A percentile compares a stretch with the other conserved stretches of the same genome.
phyloP scores from a whole-genome alignment of 2,329 filamentous ascomycete genomes.

The Fusarium papillatum region DNA sequence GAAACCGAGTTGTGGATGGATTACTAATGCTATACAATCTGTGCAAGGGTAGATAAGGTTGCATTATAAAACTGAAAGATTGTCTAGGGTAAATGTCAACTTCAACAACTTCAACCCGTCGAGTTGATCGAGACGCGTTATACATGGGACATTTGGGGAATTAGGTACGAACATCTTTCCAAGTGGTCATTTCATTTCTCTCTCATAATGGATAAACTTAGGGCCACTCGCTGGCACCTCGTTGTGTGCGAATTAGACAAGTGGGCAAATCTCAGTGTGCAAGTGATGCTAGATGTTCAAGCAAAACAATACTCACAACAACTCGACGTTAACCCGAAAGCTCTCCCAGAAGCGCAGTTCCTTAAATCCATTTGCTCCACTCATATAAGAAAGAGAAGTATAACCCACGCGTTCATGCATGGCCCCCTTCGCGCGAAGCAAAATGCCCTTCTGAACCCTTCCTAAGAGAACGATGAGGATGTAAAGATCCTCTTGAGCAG shows the following conservation, averaged over 20 bases:
- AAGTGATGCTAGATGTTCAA: no score
- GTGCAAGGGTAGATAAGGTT: not conserved
- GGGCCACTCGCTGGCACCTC: no score
- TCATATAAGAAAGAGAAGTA: not conserved
- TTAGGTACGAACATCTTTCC: not conserved
- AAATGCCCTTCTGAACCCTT: not conserved
- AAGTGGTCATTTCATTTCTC: no score
- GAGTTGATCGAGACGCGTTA: not conserved
- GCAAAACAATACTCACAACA: no score
- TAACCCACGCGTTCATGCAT: not conserved
- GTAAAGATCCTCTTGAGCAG: not conserved
- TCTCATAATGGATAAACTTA: no score
- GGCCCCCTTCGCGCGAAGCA: not conserved
- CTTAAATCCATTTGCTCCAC: not conserved
- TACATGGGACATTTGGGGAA: not conserved
- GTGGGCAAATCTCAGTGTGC: no score
- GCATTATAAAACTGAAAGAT: not conserved
- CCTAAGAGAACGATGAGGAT: not conserved
- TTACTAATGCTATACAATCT: not conserved
- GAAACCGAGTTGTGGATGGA: not conserved
- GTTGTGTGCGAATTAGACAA: no score
- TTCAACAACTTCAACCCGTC: not conserved
- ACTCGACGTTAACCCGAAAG: not conserved
- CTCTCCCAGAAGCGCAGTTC: not conserved
- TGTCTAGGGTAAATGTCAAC: not conserved